phyloP scores from a whole-genome alignment of 805 yeast genomes.

The Saccharomyces paradoxus region DNA sequence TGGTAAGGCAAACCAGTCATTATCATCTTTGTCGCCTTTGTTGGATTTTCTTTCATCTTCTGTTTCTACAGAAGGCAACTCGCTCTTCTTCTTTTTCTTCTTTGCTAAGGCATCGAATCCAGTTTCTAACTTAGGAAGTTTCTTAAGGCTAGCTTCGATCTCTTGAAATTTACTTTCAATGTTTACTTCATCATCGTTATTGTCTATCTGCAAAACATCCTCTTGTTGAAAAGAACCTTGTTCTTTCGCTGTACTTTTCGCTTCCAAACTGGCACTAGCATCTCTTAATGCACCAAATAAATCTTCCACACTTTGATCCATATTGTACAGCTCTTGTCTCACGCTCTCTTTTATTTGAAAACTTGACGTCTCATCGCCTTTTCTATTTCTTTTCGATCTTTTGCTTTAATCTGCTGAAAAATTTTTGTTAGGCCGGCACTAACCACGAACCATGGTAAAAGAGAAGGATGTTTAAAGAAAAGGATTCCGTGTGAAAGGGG shows the following conservation, averaged over 20 bases:
- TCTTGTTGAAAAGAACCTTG: constrained; percentile 1
- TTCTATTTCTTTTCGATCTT: constrained; percentile 1
- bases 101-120: constrained; percentile 22
- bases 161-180: constrained; percentile 20
- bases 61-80: not conserved
- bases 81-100: not conserved
- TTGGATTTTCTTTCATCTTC: not conserved
- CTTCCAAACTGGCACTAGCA: constrained; percentile 1
- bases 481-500: not conserved
- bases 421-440: not conserved
- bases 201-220: constrained; percentile 11
- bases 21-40: constrained; percentile 10
- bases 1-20: constrained; percentile 80
- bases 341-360: not conserved
- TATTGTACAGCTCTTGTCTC: not conserved
- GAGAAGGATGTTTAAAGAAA: not conserved
- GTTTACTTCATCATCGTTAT: constrained; percentile 10
- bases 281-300: constrained; percentile 14
- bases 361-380: constrained; percentile 4
- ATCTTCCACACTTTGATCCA: constrained; percentile 11
- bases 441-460: not conserved
- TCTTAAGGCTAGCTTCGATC: constrained; percentile 21
- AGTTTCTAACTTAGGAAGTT: constrained; percentile 25
- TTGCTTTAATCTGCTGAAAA: constrained; percentile 3
- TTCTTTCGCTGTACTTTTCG: not conserved